Base-by-base conservation (phyloP, 106 monocot species). In the Amphibolis antarctica region DNA sequence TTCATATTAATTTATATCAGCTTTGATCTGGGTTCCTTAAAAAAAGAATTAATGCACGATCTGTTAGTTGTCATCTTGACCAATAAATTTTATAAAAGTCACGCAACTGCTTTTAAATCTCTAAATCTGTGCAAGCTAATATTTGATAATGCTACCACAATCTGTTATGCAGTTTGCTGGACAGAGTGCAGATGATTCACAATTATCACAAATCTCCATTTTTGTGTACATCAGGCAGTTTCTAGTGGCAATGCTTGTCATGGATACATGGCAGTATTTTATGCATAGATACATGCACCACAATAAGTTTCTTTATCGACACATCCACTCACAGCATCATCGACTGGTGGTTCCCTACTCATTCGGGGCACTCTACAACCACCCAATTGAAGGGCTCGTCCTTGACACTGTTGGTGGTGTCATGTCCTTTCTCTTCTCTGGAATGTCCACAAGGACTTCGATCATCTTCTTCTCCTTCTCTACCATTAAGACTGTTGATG, bases 261-360 rank as follows among this genome's bases (percentile, higher is more conserved):
- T 73, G 58, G 73, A 73, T 50, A 58, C 73, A 49, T 73, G 73
- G 73, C 73, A 73, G 59, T 73, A 73, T 59, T 73, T 73, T 28
- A 28, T 65, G 58, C 73, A 73, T 44, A 42, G 73, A 26, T 59
- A 45, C 22, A 59, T 73, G 73, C 73, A 73, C 43, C 17, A 58
- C 45, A 73, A 73, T 36, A 46, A 48, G 45, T 64, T 73, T 44
- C 47, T 73, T 18, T 73, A 73, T 47, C 43, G 49, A 17, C 46
- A 73, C 42, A 50, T 66, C 14, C 73, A 73, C 46, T 54, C 73
- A 57, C 53, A 73, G 48, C 73, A 73, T 55, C 73, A 73, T 25
- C 46, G 66, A 5, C 47, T 73, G 20, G 73, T 66, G 11, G 73
- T 59, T 15, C 58, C 73, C 29, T 73, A 66, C 59, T 58, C 73